Conservation (phyloP, 2,329 filamentous ascomycete genomes). For the Hypocreales sp. region DNA sequence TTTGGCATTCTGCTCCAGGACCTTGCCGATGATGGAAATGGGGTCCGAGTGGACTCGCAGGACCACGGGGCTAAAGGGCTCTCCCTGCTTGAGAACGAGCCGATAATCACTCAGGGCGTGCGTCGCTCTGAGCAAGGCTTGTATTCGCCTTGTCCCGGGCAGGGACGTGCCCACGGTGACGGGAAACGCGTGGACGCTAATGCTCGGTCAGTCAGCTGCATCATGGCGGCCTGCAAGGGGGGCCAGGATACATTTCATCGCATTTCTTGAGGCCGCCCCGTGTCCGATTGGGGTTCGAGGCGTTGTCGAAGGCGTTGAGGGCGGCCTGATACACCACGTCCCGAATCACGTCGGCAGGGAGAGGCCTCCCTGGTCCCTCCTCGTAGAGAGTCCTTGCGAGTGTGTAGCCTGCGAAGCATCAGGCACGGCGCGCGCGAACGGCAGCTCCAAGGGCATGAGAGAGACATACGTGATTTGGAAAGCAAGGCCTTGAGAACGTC, state of each 20-base stretch:
- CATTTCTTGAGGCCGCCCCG: conserved; percentile 66
- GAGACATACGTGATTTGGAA: conserved; percentile 39
- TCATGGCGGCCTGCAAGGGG: conserved; percentile 1
- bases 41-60: conserved; percentile 66
- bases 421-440: conserved; percentile 2
- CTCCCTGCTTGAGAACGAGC: conserved; percentile 62
- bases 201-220: conserved; percentile 12
- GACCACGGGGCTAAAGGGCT: conserved; percentile 65
- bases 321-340: conserved; percentile 47
- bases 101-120: conserved; percentile 64
- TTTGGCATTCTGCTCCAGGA: conserved; percentile 59
- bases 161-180: conserved; percentile 35
- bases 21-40: conserved; percentile 53
- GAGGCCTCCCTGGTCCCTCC: conserved; percentile 28
- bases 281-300: conserved; percentile 64
- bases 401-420: conserved; percentile 32
- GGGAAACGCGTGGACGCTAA: conserved; percentile 50
- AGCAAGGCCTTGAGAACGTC: conserved; percentile 57
- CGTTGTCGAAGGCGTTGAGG: conserved; percentile 63
- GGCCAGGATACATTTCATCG: conserved; percentile 56
- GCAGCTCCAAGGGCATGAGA: neutral
- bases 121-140: conserved; percentile 55
- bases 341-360: conserved; percentile 35
- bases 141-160: conserved; percentile 35
- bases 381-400: conserved; percentile 50